Conservation (phyloP, 2,329 filamentous ascomycete species). For the Balansia obtecta region DNA sequence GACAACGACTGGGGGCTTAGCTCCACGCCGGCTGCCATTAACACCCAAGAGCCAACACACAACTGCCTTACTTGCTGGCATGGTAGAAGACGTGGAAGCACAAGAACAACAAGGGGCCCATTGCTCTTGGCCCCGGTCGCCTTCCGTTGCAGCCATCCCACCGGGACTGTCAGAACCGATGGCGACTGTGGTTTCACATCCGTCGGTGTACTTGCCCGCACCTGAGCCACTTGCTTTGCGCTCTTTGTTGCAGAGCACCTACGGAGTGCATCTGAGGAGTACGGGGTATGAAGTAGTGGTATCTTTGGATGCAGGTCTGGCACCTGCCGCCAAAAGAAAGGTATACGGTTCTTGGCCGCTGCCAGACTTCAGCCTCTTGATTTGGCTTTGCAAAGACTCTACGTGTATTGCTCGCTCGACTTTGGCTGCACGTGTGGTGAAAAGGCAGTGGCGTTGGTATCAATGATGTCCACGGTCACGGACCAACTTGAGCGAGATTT, state of each 20-base stretch:
- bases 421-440: background rate
- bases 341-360: background rate
- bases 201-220: background rate
- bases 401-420: background rate
- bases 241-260: background rate
- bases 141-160: background rate
- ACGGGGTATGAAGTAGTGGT: too few relatives aligned
- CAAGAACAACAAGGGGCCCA: conserved; percentile 3
- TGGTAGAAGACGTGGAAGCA: conserved; percentile 1
- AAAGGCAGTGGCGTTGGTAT: background rate
- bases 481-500: background rate
- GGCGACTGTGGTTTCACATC: background rate
- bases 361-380: background rate
- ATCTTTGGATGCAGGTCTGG: conserved; percentile 3
- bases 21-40: background rate
- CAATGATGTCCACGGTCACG: background rate
- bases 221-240: background rate
- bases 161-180: background rate
- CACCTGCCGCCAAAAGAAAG: background rate
- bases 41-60: background rate
- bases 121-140: conserved; percentile 1
- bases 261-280: too few relatives aligned
- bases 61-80: conserved; percentile 2
- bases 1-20: conserved; percentile 2
- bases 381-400: too few relatives aligned